Base-by-base conservation (phyloP, 495 filamentous ascomycete genomes). In the Cercophora sp. region DNA sequence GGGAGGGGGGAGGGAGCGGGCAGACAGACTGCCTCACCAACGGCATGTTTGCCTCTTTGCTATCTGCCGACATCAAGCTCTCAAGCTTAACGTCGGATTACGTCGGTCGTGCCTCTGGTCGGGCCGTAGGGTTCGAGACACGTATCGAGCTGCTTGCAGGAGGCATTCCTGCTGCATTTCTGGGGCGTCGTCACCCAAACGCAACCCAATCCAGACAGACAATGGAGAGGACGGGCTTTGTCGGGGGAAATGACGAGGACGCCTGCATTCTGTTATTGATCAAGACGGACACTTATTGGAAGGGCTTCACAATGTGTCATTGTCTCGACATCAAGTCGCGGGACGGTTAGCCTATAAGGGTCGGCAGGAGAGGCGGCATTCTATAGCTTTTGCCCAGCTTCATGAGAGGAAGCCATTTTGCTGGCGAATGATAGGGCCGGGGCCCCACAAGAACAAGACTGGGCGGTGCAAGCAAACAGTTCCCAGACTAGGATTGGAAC, bases 401-500 rank as follows among this genome's bases (percentile, higher is more conserved):
- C n/a, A n/a, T n/a, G n/a, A n/a, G n/a, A n/a, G n/a, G n/a, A n/a
- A n/a, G n/a, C n/a, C n/a, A n/a, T n/a, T n/a, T n/a, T n/a, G n/a
- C n/a, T n/a, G n/a, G n/a, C n/a, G n/a, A n/a, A n/a, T n/a, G n/a
- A n/a, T n/a, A n/a, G n/a, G n/a, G 44, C 11, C 13, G 24, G 26
- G 25, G 26, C 34, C 25, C 34, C n/a, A 20, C 27, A 51, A 22
- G 25, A 29, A 41, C 48, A 9, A 18, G 11, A 16, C 35, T n/a
- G 36, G 36, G 5, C 36, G 5, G 36, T 41, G 48, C 24, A 40
- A 41, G 36, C 9, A 31, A 20, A 32, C 46, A 10, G 48, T 31
- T 51, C 48, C 36, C 42, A 36, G 48, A 40, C 32, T 40, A 34
- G 48, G 48, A 51, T 20, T 41, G 35, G 34, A 36, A 51, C 48